phyloP scores from a whole-genome alignment of 2,329 filamentous ascomycete species.

The Lecanicillium sp. region DNA sequence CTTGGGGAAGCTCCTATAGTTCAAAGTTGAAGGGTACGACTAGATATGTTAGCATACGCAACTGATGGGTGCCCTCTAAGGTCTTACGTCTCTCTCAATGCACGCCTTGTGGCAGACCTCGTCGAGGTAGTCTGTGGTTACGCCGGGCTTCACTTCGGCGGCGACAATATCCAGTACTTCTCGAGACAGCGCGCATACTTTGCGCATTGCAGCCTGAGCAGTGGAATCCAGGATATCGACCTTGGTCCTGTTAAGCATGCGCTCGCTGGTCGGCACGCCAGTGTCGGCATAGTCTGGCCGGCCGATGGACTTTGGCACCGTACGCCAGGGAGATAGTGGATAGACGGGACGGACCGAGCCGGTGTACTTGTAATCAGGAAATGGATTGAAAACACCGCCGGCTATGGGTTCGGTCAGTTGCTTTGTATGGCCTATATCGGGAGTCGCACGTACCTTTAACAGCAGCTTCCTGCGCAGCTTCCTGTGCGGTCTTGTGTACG shows the following conservation, averaged over 20 bases:
- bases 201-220: slow-evolving; percentile 83
- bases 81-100: slow-evolving; percentile 78
- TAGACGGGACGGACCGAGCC: slow-evolving; percentile 81
- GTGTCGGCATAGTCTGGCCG: slow-evolving; percentile 83
- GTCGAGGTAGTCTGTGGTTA: slow-evolving; percentile 93
- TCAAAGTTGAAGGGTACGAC: slow-evolving; percentile 91
- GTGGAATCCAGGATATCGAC: slow-evolving; percentile 74
- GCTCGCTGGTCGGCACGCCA: slow-evolving; percentile 62
- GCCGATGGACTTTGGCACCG: slow-evolving; percentile 71
- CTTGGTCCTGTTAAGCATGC: slow-evolving; percentile 65
- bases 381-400: slow-evolving; percentile 80
- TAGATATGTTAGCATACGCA: slow-evolving; percentile 30
- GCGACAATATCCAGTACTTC: slow-evolving; percentile 93
- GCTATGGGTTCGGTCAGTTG: slow-evolving; percentile 77
- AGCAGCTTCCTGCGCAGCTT: too few species aligned
- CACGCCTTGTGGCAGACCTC: slow-evolving; percentile 92
- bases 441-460: slow-evolving; percentile 59
- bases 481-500: slow-evolving; percentile 51
- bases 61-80: slow-evolving; percentile 3
- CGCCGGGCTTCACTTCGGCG: slow-evolving; percentile 75
- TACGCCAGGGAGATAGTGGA: slow-evolving; percentile 65
- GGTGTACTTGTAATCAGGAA: slow-evolving; percentile 78
- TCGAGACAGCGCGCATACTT: slow-evolving; percentile 80
- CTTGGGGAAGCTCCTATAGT: slow-evolving; percentile 96
- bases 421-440: slow-evolving; percentile 68